phyloP scores from a whole-genome alignment of 352 stramenopile genomes.

The Phytophthora ohioensis region DNA sequence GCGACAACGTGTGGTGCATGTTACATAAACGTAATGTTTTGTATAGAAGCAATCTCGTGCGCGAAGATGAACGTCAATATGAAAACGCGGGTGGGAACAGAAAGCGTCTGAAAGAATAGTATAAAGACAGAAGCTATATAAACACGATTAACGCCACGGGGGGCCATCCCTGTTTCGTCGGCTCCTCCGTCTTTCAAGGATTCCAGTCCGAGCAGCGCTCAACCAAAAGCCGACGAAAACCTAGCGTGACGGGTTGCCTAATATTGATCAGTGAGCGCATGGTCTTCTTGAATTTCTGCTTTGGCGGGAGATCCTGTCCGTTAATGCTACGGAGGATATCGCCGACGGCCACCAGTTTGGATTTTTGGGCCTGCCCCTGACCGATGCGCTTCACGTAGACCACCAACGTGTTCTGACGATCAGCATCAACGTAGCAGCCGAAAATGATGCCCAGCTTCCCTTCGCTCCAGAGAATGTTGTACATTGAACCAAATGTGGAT shows the following conservation, averaged over 20 bases:
- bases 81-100: slow-evolving; percentile 7
- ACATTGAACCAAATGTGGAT: slow-evolving; percentile 25
- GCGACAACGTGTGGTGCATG: slow-evolving; percentile 12
- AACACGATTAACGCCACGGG: slow-evolving; percentile 32
- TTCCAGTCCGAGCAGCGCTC: slow-evolving; percentile 35
- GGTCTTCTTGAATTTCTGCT: slow-evolving; percentile 46
- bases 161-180: slow-evolving; percentile 6
- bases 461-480: slow-evolving; percentile 54
- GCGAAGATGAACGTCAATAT: slow-evolving; percentile 18
- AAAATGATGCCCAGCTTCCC: slow-evolving; percentile 56
- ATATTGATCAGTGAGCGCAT: slow-evolving; percentile 43
- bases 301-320: slow-evolving; percentile 34
- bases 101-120: slow-evolving; percentile 44
- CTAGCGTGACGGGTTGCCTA: slow-evolving; percentile 48
- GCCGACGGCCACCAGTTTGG: slow-evolving; percentile 45
- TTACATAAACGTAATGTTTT: slow-evolving; percentile 36
- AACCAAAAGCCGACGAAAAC: slow-evolving; percentile 50
- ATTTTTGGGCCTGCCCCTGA: slow-evolving; percentile 41
- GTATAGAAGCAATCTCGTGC: slow-evolving; percentile 38
- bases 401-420: slow-evolving; percentile 39
- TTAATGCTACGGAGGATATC: slow-evolving; percentile 58
- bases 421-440: slow-evolving; percentile 47
- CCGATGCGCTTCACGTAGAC: slow-evolving; percentile 57
- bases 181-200: slow-evolving; percentile 2
- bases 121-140: slow-evolving; percentile 40